Percentiles rank a stretch among this genome's conserved stretches.
phyloP scores from a whole-genome alignment of 2,329 filamentous ascomycete species.

The Parastagonospora avenae region DNA sequence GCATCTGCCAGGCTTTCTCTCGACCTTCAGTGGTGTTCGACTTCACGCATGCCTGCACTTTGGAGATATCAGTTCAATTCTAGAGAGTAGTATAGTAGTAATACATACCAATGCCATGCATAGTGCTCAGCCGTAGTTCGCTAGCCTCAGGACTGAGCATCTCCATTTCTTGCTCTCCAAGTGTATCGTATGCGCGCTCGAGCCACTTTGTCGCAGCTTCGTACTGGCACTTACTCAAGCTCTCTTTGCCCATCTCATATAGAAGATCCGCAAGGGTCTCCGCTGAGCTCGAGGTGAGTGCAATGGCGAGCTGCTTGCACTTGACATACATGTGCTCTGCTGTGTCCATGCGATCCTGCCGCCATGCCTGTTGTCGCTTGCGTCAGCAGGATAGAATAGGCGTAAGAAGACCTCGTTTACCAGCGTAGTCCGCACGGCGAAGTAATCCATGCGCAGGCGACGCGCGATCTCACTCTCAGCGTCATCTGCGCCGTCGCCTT shows the following conservation, averaged over 20 bases:
- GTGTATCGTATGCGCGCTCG: conserved; percentile 65
- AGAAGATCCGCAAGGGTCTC: conserved; percentile 71
- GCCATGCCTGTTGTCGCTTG: conserved; percentile 66
- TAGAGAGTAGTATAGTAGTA: background rate
- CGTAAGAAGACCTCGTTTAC: conserved; percentile 50
- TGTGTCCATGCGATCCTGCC: conserved; percentile 72
- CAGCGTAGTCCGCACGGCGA: conserved; percentile 68
- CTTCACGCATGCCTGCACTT: conserved; percentile 62
- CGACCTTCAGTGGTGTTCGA: conserved; percentile 52
- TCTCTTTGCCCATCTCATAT: conserved; percentile 71
- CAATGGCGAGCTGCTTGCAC: conserved; percentile 46
- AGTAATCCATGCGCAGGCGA: conserved; percentile 65
- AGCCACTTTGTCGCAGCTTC: conserved; percentile 72
- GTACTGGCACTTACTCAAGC: conserved; percentile 60
- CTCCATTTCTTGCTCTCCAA: conserved; percentile 62
- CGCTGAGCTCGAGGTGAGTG: conserved; percentile 56
- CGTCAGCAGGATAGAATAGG: background rate
- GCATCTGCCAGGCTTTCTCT: conserved; percentile 60
- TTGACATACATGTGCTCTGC: conserved; percentile 79
- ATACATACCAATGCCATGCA: conserved; percentile 58
- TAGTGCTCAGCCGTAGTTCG: conserved; percentile 69
- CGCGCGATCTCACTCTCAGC: conserved; percentile 39
- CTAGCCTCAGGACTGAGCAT: conserved; percentile 63
- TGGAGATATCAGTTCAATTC: conserved; percentile 19
- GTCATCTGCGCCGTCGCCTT: conserved; percentile 17